These are phyloP conservation scores for Solanum pimpinellifolium DNA, from an alignment of 257 asterid species.

Conservation along the genomic window DNA sequence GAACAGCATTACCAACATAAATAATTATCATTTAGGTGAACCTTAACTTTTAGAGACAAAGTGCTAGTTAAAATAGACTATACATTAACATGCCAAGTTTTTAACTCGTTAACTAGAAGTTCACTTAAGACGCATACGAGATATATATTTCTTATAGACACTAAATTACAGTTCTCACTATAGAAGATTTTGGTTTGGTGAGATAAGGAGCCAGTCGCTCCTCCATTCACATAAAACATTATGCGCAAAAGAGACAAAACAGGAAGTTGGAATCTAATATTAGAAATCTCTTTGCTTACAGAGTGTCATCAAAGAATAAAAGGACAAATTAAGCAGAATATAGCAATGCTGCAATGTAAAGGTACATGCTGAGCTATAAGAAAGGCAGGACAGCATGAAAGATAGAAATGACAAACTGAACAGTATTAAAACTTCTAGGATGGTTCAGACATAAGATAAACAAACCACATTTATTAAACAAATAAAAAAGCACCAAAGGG, in stretches of 20 bases:
- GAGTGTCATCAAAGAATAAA: neutral
- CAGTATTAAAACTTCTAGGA: neutral
- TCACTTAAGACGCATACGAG: neutral
- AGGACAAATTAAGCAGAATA: neutral
- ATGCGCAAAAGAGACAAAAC: neutral
- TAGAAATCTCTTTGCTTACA: neutral
- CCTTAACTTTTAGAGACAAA: neutral
- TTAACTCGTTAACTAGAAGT: neutral
- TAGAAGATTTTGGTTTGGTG: neutral
- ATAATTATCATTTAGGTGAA: neutral
- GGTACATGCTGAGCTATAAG: neutral
- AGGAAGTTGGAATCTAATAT: neutral
- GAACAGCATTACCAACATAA: neutral
- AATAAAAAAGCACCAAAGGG: neutral
- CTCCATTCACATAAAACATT: neutral
- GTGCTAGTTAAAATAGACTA: neutral
- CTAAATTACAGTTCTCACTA: neutral
- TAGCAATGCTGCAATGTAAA: neutral
- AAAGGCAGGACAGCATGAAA: neutral
- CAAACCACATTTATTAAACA: neutral
- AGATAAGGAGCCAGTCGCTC: neutral
- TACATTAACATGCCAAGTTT: neutral
- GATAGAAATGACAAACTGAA: neutral
- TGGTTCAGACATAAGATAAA: neutral
- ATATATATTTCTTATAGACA: neutral